Conservation (phyloP, 306 rosid species). For the Oemleria cerasiformis region DNA sequence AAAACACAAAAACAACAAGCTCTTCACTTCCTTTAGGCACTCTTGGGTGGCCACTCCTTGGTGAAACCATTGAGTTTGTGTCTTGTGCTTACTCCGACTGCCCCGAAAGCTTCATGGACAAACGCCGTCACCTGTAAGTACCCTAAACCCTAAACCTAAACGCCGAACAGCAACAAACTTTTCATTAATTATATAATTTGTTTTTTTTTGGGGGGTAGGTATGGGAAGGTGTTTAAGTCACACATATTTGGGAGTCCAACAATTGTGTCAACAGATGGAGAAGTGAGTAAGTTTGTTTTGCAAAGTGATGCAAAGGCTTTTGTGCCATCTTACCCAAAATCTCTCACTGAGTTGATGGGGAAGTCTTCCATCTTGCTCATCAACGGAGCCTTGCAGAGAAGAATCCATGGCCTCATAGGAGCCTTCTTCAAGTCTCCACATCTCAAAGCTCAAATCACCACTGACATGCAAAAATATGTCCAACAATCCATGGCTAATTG, state of each 20-base stretch:
- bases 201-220: slow-evolving; percentile 40
- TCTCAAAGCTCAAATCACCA: slow-evolving; percentile 79
- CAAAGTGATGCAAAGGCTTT: slow-evolving; percentile 91
- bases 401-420: slow-evolving; percentile 91
- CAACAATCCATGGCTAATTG: slow-evolving; percentile 71
- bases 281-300: slow-evolving; percentile 73
- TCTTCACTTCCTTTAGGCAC: slow-evolving; percentile 66
- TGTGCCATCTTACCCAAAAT: slow-evolving; percentile 89
- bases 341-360: slow-evolving; percentile 85
- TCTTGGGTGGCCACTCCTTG: slow-evolving; percentile 88
- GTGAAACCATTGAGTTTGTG: slow-evolving; percentile 82
- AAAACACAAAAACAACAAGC: slow-evolving; percentile 22
- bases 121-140: slow-evolving; percentile 64
- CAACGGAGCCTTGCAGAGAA: slow-evolving; percentile 90
- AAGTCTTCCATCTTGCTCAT: slow-evolving; percentile 88
- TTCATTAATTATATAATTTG: too few species aligned
- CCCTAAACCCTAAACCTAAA: not conserved
- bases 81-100: slow-evolving; percentile 86
- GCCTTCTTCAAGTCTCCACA: slow-evolving; percentile 87
- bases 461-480: slow-evolving; percentile 71
- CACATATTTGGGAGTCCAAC: slow-evolving; percentile 94
- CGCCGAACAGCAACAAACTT: too few species aligned
- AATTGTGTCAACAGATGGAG: slow-evolving; percentile 87
- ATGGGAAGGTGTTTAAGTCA: slow-evolving; percentile 94
- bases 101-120: slow-evolving; percentile 85